Conservation (phyloP, 768 basidiomycete species). For the Agaricus sinodeliciosus region DNA sequence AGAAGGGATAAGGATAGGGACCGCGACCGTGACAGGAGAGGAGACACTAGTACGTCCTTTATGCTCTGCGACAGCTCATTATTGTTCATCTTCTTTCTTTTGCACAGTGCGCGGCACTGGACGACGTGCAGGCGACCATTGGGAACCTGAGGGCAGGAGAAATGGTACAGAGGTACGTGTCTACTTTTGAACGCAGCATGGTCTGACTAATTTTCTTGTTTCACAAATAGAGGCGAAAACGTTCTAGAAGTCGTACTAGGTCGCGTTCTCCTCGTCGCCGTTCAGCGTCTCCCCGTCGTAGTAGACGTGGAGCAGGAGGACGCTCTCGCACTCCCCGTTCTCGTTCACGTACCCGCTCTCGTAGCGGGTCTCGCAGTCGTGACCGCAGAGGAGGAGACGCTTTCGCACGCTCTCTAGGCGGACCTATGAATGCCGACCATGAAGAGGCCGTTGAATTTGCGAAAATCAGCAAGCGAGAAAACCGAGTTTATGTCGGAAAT, state of each 20-base stretch:
- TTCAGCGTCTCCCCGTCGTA: slow-evolving; percentile 57
- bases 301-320: slow-evolving; percentile 32
- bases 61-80: slow-evolving; percentile 2
- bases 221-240: slow-evolving; percentile 50
- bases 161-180: slow-evolving; percentile 55
- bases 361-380: slow-evolving; percentile 62
- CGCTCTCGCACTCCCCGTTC: slow-evolving; percentile 33
- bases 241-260: slow-evolving; percentile 59
- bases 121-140: slow-evolving; percentile 62
- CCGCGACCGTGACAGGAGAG: slow-evolving; percentile 32
- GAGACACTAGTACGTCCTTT: slow-evolving; percentile 42
- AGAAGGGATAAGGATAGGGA: slow-evolving; percentile 33
- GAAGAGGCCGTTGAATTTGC: slow-evolving; percentile 95
- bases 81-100: not conserved
- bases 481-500: slow-evolving; percentile 98
- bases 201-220: not conserved
- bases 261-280: slow-evolving; percentile 63
- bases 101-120: slow-evolving; percentile 26
- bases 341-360: slow-evolving; percentile 27
- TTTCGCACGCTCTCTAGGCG: slow-evolving; percentile 76
- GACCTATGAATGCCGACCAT: slow-evolving; percentile 84
- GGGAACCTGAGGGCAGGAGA: slow-evolving; percentile 71
- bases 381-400: slow-evolving; percentile 56
- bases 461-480: slow-evolving; percentile 95
- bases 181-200: not conserved